A percentile compares a stretch with the other conserved stretches of the same genome.
These are phyloP conservation scores for Yamadazyma akitaensis DNA, from an alignment of 805 yeast species.

Conservation along the genomic window DNA sequence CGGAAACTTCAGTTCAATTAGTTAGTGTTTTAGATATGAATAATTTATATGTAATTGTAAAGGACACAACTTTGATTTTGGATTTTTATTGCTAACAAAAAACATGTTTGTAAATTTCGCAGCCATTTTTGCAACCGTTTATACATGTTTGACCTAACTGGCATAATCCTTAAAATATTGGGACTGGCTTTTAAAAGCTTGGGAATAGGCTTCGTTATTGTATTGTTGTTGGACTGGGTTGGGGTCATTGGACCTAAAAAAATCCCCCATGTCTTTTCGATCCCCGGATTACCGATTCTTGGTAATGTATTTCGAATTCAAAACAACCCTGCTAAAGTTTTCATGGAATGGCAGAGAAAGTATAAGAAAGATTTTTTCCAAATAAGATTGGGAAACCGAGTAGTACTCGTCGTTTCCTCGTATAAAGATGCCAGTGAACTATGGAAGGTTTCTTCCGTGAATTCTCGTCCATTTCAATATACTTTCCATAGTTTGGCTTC, in stretches of 20 bases:
- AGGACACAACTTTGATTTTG: no score
- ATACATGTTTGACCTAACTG: neutral
- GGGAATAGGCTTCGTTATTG: neutral
- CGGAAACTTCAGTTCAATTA: conserved; percentile 13
- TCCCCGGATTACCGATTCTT: conserved; percentile 49
- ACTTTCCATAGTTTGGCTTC: conserved; percentile 67
- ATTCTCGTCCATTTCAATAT: conserved; percentile 63
- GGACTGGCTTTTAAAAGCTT: neutral
- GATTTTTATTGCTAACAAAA: neutral
- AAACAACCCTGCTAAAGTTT: conserved; percentile 49
- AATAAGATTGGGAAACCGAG: conserved; percentile 53
- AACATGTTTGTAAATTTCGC: neutral
- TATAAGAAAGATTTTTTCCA: conserved; percentile 53
- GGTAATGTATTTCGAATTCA: conserved; percentile 48
- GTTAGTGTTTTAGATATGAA: conserved; percentile 1
- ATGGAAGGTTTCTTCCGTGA: conserved; percentile 48
- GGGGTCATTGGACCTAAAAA: neutral
- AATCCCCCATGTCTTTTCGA: conserved; percentile 25
- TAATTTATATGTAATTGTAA: neutral
- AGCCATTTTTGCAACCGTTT: neutral
- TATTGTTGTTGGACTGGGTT: neutral
- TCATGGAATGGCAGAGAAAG: conserved; percentile 40
- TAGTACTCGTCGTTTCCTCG: conserved; percentile 66
- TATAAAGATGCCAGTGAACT: conserved; percentile 50
- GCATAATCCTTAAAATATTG: neutral